Conservation (phyloP, 1,139 yeast species). For the Nematodospora anomalae region DNA sequence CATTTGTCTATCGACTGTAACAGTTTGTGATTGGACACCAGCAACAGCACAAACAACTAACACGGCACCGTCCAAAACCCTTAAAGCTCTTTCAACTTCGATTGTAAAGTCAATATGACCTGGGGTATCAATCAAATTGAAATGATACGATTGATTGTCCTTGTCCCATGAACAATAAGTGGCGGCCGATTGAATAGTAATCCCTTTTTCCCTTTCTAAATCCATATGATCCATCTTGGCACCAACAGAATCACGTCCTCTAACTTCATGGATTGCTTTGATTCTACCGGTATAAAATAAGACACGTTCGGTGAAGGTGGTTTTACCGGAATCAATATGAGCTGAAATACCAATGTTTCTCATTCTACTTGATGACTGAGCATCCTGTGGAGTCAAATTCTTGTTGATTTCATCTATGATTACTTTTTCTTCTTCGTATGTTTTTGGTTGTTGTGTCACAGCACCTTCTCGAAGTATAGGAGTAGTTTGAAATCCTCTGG, state of each 20-base stretch:
- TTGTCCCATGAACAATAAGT: constrained; percentile 97
- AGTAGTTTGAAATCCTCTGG: constrained; percentile 13
- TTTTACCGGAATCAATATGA: constrained; percentile 80
- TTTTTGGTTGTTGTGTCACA: constrained; percentile 19
- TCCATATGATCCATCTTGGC: constrained; percentile 96
- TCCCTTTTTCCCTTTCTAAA: constrained; percentile 94
- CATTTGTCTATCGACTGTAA: constrained; percentile 98
- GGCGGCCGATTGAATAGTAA: constrained; percentile 97
- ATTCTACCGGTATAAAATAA: constrained; percentile 95
- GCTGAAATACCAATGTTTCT: constrained; percentile 98
- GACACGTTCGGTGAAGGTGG: constrained; percentile 95
- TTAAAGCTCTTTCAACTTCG: constrained; percentile 95
- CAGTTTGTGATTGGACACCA: constrained; percentile 98
- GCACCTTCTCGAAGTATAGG: constrained; percentile 13
- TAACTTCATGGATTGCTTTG: constrained; percentile 95
- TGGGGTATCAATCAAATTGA: constrained; percentile 94
- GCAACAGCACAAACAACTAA: constrained; percentile 97
- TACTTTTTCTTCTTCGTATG: constrained; percentile 73
- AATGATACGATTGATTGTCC: constrained; percentile 67
- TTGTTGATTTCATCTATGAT: constrained; percentile 60
- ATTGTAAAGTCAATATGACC: constrained; percentile 98
- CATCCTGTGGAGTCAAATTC: constrained; percentile 57
- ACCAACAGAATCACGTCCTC: constrained; percentile 97
- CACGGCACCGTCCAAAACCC: constrained; percentile 98
- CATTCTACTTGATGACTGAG: constrained; percentile 53